Conservation (phyloP, 1,139 yeast species). For the Candida mesenterica region DNA sequence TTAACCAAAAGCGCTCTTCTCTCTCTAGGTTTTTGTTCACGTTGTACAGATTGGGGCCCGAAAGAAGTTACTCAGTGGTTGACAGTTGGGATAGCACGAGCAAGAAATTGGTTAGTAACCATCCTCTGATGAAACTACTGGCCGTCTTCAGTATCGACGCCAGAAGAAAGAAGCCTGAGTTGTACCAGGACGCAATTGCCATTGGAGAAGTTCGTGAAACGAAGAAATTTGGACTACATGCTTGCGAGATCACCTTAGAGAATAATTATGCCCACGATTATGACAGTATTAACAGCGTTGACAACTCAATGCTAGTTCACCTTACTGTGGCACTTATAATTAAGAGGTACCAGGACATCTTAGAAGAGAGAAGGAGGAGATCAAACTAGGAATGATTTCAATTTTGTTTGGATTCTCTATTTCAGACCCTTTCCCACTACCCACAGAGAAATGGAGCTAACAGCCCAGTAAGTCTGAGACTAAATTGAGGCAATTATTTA, state of each 20-base stretch:
- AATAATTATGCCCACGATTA: slow-evolving; percentile 3
- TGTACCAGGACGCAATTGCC: slow-evolving; percentile 5
- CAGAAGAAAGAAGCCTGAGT: slow-evolving; percentile 5
- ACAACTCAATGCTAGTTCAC: slow-evolving; percentile 9
- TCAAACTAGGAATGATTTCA: no score
- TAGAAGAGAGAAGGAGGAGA: background rate
- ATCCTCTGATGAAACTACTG: background rate
- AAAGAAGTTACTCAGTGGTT: slow-evolving; percentile 6
- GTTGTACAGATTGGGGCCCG: slow-evolving; percentile 4
- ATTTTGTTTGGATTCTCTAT: no score
- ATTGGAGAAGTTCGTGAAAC: slow-evolving; percentile 6
- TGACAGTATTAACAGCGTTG: slow-evolving; percentile 7
- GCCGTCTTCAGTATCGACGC: slow-evolving; percentile 2
- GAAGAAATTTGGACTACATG: background rate
- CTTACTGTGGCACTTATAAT: slow-evolving; percentile 8
- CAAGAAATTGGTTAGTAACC: background rate
- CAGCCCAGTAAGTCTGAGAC: no score
- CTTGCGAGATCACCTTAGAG: slow-evolving; percentile 4
- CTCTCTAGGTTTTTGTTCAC: background rate
- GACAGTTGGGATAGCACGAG: slow-evolving; percentile 9
- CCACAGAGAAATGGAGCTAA: no score
- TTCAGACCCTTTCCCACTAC: no score
- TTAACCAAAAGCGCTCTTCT: slow-evolving; percentile 1
- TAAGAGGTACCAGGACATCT: slow-evolving; percentile 9
- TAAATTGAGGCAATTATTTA: no score